A percentile compares a stretch with the other conserved stretches of the same genome.
phyloP scores from a whole-genome alignment of 1,284 basidiomycete genomes.

The Limonomyces culmigenus region DNA sequence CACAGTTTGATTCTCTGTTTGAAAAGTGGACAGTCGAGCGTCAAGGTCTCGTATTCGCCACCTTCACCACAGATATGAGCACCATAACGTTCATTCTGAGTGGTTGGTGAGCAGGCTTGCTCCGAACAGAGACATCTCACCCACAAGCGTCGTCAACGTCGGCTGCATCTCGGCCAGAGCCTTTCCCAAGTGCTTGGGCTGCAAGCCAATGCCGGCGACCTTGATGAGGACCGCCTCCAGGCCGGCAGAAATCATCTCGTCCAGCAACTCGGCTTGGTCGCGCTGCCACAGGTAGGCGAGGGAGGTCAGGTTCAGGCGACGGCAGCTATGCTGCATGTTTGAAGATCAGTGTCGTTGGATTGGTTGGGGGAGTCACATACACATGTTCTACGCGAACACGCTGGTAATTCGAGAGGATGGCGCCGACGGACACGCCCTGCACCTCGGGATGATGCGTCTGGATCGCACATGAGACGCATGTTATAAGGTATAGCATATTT shows the following conservation, averaged over 20 bases:
- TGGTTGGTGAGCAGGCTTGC: background rate
- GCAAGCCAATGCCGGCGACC: slow-evolving; percentile 88
- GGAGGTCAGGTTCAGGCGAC: slow-evolving; percentile 65
- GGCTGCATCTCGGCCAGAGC: slow-evolving; percentile 62
- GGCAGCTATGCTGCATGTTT: slow-evolving; percentile 41
- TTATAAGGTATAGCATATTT: background rate
- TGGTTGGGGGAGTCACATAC: slow-evolving; percentile 22
- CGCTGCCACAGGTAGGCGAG: slow-evolving; percentile 93
- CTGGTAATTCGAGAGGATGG: slow-evolving; percentile 96
- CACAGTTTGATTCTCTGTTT: slow-evolving; percentile 62
- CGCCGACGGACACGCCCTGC: slow-evolving; percentile 83
- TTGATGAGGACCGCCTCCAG: slow-evolving; percentile 86
- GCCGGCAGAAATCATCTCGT: slow-evolving; percentile 73
- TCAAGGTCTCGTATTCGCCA: slow-evolving; percentile 94
- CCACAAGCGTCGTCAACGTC: slow-evolving; percentile 58
- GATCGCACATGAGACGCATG: slow-evolving; percentile 3
- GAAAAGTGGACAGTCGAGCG: slow-evolving; percentile 84
- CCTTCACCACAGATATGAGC: slow-evolving; percentile 96
- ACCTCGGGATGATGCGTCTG: slow-evolving; percentile 71
- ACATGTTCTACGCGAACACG: slow-evolving; percentile 96
- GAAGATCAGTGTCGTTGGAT: too few species aligned
- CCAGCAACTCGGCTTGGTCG: slow-evolving; percentile 68
- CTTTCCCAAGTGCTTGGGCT: slow-evolving; percentile 65
- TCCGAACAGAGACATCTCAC: slow-evolving; percentile 9
- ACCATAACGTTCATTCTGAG: slow-evolving; percentile 71